phyloP scores from a whole-genome alignment of 306 rosid genomes.

The Inga leiocalycina region DNA sequence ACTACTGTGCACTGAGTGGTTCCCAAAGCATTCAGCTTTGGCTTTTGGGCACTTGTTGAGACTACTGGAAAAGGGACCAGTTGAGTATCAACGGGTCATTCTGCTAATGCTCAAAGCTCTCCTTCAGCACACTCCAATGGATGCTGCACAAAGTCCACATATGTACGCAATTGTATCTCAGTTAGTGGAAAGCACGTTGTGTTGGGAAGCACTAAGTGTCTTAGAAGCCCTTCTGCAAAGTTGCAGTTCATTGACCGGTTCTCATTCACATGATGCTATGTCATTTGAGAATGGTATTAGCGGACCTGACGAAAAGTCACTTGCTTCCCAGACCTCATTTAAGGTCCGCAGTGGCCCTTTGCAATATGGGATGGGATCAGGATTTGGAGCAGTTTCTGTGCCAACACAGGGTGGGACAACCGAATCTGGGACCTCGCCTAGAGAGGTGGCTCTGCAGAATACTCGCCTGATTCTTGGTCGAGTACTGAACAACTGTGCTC shows the following conservation, averaged over 20 bases:
- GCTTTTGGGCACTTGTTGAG: conserved; percentile 94
- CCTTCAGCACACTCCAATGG: conserved; percentile 98
- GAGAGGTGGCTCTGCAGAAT: conserved; percentile 88
- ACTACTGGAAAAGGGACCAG: conserved; percentile 91
- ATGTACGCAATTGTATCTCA: conserved; percentile 96
- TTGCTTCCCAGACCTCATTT: conserved; percentile 84
- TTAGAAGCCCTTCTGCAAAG: conserved; percentile 98
- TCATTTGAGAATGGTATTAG: conserved; percentile 78
- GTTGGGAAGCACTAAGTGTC: conserved; percentile 98
- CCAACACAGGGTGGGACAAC: conserved; percentile 46
- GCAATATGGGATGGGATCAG: conserved; percentile 69
- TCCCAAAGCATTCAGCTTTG: conserved; percentile 90
- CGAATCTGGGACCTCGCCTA: conserved; percentile 68
- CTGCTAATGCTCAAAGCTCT: conserved; percentile 93
- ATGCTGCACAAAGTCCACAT: conserved; percentile 97
- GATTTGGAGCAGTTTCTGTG: conserved; percentile 40
- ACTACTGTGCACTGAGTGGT: conserved; percentile 87
- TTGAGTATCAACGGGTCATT: conserved; percentile 94
- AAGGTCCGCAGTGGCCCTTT: conserved; percentile 97
- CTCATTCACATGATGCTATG: conserved; percentile 73
- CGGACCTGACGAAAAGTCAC: conserved; percentile 69
- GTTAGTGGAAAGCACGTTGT: conserved; percentile 93
- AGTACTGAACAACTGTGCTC: conserved; percentile 77
- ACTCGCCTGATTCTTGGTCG: conserved; percentile 89
- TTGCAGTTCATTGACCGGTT: conserved; percentile 83